phyloP scores from a whole-genome alignment of 345 rosid genomes.

The Boechera divaricarpa region DNA sequence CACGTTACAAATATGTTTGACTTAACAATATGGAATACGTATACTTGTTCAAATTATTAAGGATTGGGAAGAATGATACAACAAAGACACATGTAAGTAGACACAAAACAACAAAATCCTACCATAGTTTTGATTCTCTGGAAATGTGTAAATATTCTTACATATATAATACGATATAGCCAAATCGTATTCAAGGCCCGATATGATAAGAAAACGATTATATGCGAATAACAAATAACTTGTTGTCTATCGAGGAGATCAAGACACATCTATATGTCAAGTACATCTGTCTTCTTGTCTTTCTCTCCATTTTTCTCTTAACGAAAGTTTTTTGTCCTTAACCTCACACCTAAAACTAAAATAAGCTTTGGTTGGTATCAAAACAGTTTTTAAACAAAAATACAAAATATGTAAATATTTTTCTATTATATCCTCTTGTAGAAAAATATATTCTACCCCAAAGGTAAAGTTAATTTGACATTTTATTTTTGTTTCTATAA shows the following conservation, averaged over 20 bases:
- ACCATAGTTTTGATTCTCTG: slow-evolving; percentile 36
- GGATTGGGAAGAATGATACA: slow-evolving; percentile 27
- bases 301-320: slow-evolving; percentile 22
- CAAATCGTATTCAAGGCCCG: slow-evolving; percentile 41
- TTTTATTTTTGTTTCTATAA: not conserved
- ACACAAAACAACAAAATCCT: slow-evolving; percentile 33
- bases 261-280: slow-evolving; percentile 43
- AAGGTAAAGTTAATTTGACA: not conserved
- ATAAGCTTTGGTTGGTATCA: not conserved
- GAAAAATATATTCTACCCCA: not conserved
- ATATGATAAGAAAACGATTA: slow-evolving; percentile 46
- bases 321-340: not conserved
- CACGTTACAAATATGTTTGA: slow-evolving; percentile 28
- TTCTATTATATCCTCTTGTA: not conserved
- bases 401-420: no score
- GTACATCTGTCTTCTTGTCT: slow-evolving; percentile 47
- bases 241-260: slow-evolving; percentile 40
- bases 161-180: slow-evolving; percentile 29
- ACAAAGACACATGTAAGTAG: slow-evolving; percentile 36
- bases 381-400: no score
- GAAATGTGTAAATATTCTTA: slow-evolving; percentile 28
- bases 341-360: not conserved
- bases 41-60: slow-evolving; percentile 9
- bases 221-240: slow-evolving; percentile 30
- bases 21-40: slow-evolving; percentile 10